A percentile compares a stretch with the other conserved stretches of the same genome.
These are phyloP conservation scores for Populus pruinosa DNA, from an alignment of 345 rosid genomes.

Conservation along the genomic window DNA sequence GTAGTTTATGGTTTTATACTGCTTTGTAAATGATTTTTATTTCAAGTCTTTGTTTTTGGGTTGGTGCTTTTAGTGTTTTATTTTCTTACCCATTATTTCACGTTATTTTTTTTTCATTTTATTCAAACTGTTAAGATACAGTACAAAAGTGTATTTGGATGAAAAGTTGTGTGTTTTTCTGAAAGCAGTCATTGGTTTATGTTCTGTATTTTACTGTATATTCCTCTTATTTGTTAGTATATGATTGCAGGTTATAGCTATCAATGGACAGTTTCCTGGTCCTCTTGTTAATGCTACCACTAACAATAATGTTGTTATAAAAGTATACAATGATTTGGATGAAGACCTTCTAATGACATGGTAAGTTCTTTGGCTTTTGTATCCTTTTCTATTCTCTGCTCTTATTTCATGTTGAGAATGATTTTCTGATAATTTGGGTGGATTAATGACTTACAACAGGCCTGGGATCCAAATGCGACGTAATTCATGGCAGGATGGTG, in stretches of 20 bases:
- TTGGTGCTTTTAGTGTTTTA: background rate
- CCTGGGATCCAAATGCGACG: constrained; percentile 81
- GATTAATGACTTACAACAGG: constrained; percentile 40
- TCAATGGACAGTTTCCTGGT: constrained; percentile 76
- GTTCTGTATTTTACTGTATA: background rate
- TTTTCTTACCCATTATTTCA: background rate
- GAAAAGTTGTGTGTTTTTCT: background rate
- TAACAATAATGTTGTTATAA: constrained; percentile 63
- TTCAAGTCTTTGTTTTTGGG: background rate
- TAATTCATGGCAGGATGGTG: constrained; percentile 92
- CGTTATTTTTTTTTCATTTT: background rate
- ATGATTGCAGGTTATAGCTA: constrained; percentile 68
- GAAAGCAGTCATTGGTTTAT: background rate
- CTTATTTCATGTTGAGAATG: background rate
- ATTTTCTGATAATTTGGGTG: constrained; percentile 3
- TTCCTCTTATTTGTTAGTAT: background rate
- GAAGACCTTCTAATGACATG: constrained; percentile 79
- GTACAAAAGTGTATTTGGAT: background rate
- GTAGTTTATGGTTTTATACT: background rate
- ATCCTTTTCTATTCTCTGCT: background rate
- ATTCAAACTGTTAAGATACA: background rate
- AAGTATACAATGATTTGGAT: constrained; percentile 64
- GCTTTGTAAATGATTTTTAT: background rate
- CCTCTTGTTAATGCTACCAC: constrained; percentile 71
- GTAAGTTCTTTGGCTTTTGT: constrained; percentile 31